These are phyloP conservation scores for Boletus eberwhitei DNA, from an alignment of 768 basidiomycete genomes.

Conservation along the genomic window DNA sequence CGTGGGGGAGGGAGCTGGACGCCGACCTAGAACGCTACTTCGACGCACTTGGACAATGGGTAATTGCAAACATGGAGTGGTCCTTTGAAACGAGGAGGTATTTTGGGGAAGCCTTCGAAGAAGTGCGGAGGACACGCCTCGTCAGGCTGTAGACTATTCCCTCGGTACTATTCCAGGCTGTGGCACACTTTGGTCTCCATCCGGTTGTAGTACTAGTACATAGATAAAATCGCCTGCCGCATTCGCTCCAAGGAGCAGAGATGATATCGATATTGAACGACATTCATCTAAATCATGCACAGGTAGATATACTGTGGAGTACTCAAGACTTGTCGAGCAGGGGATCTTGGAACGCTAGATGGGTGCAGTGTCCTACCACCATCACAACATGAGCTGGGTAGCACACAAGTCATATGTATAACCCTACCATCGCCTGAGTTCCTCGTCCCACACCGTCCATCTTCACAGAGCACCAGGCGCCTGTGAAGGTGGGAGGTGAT, in stretches of 20 bases:
- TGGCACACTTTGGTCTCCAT: background rate
- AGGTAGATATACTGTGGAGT: conserved; percentile 7
- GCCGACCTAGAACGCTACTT: conserved; percentile 50
- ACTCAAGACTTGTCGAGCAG: conserved; percentile 11
- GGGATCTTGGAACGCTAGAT: background rate
- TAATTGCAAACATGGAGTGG: conserved; percentile 65
- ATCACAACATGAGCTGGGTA: background rate
- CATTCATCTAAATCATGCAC: conserved; percentile 5
- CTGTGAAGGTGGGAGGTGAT: conserved; percentile 11
- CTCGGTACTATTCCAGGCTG: background rate
- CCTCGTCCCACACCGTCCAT: background rate
- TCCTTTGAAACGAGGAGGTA: conserved; percentile 68
- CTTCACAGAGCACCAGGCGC: conserved; percentile 13
- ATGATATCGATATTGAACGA: conserved; percentile 3
- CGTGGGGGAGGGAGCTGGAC: conserved; percentile 48
- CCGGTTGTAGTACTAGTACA: conserved; percentile 15
- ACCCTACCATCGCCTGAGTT: conserved; percentile 13
- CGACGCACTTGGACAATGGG: conserved; percentile 56
- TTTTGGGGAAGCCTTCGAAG: conserved; percentile 53
- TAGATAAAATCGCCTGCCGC: conserved; percentile 2
- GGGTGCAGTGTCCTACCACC: background rate
- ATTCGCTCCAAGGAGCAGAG: conserved; percentile 2
- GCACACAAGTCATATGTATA: background rate
- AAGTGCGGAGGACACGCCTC: conserved; percentile 49
- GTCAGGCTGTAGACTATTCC: conserved; percentile 12